These are phyloP conservation scores for Chlorophyllum brunneum DNA, from an alignment of 768 basidiomycete species.

Conservation along the genomic window DNA sequence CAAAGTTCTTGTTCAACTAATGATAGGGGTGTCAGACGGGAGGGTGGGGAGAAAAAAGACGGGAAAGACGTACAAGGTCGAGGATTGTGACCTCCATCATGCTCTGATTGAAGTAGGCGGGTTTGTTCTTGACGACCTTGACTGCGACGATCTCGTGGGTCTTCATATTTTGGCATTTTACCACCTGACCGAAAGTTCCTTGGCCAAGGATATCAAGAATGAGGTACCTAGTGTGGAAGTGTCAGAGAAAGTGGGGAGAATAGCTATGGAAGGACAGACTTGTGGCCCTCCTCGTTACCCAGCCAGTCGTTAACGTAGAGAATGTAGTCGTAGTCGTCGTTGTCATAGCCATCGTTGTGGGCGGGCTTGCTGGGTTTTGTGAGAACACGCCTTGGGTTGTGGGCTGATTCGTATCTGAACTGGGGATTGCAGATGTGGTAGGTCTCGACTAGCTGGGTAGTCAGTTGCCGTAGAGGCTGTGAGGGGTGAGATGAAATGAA, in stretches of 20 bases:
- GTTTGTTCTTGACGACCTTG: constrained; percentile 99
- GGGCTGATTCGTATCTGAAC: constrained; percentile 91
- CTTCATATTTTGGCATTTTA: constrained; percentile 99
- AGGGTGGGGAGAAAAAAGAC: background rate
- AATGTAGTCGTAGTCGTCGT: constrained; percentile 99
- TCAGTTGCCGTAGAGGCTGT: constrained; percentile 65
- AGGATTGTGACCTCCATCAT: constrained; percentile 99
- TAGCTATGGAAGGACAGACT: constrained; percentile 51
- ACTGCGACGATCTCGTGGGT: constrained; percentile 98
- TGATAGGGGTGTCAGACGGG: constrained; percentile 12
- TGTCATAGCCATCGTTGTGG: constrained; percentile 97
- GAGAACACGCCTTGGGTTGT: constrained; percentile 93
- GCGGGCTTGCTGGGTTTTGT: constrained; percentile 96
- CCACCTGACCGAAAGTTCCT: constrained; percentile 98
- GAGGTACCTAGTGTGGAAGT: constrained; percentile 60
- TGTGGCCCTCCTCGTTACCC: constrained; percentile 91
- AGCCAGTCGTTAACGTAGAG: constrained; percentile 98
- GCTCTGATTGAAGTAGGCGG: constrained; percentile 98
- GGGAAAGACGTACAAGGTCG: constrained; percentile 69
- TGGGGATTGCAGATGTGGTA: constrained; percentile 92
- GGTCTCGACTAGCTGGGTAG: constrained; percentile 84
- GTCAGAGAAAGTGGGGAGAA: constrained; percentile 4
- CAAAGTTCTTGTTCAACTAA: constrained; percentile 91
- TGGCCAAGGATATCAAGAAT: constrained; percentile 98
- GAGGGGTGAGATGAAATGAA: constrained; percentile 13